phyloP scores from a whole-genome alignment of 2,329 filamentous ascomycete genomes.

The Ceratocystis harringtonii region DNA sequence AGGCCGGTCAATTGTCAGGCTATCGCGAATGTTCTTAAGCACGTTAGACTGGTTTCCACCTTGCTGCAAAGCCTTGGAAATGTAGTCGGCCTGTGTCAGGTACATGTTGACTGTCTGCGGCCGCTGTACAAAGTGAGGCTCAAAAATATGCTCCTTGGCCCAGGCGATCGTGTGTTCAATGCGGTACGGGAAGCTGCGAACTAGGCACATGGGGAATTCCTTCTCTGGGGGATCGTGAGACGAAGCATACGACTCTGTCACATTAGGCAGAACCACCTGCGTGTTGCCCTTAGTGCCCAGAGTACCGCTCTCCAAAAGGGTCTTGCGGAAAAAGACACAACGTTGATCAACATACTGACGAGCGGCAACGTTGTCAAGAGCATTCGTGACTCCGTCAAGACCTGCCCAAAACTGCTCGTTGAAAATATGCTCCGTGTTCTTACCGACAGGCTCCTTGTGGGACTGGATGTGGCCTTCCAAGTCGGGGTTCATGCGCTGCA shows the following conservation, averaged over 20 bases:
- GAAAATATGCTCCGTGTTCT: slow-evolving; percentile 87
- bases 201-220: slow-evolving; percentile 97
- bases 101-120: slow-evolving; percentile 92
- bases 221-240: slow-evolving; percentile 97
- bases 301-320: slow-evolving; percentile 88
- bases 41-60: slow-evolving; percentile 91
- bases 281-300: slow-evolving; percentile 99
- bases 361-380: slow-evolving; percentile 92
- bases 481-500: slow-evolving; percentile 89
- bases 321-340: slow-evolving; percentile 97
- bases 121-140: slow-evolving; percentile 82
- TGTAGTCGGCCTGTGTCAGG: slow-evolving; percentile 77
- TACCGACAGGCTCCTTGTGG: slow-evolving; percentile 76
- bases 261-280: slow-evolving; percentile 76
- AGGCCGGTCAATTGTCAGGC: slow-evolving; percentile 80
- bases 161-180: slow-evolving; percentile 99
- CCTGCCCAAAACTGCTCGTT: slow-evolving; percentile 81
- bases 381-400: slow-evolving; percentile 88
- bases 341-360: slow-evolving; percentile 90
- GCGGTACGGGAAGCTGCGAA: slow-evolving; percentile 92
- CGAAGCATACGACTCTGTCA: slow-evolving; percentile 90
- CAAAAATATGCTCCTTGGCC: slow-evolving; percentile 82
- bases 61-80: slow-evolving; percentile 76
- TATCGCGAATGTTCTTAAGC: slow-evolving; percentile 77
- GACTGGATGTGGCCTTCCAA: slow-evolving; percentile 72